Evolutionary conservation across 345 rosid species (phyloP), one percentile per base, ranked within the genome.

Genomic region (Iberis pinnata): DNA sequence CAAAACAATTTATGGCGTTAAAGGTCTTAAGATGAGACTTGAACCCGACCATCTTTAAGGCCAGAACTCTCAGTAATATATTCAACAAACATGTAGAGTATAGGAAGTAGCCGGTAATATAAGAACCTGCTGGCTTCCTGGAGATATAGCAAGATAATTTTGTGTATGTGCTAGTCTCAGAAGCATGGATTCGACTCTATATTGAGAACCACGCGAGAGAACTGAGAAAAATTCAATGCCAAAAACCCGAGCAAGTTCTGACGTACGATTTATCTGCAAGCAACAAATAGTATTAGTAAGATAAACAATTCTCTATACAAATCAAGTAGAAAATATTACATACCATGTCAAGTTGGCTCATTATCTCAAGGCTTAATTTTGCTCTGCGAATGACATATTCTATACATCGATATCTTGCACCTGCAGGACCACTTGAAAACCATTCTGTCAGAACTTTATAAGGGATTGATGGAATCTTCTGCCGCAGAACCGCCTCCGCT

Each of bases 211-310:
- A 65, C 98, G 86, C 63, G 96, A 90, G 32, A 87, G 95, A 73
- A 90, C 98, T 54, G 98, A 90, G 74, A 90, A 90, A 74, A 90
- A 90, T 43, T 90, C 98, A 11, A 90, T 90, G 54, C 98, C 98
- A 61, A 87, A 90, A 55, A 90, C 79, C 40, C 96, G 96, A 70
- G 98, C 95, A 72, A 90, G 96, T 74, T 90, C 95, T 22, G 98
- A 88, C 14, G 98, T 90, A 61, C 95, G 87, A 69, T 87, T 90
- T 67, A 90, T 78, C 98, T 90, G 87, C 60, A 75, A 76, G 76
- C 37, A 20, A 9, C 33, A 29, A 7, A 29, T 29, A 49, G 14
- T 37, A 35, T 49, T 22, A 48, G 40, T 35, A 57, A 12, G 15
- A 42, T 43, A 32, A 56, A 37, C 19, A 27, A 36, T 37, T 51